A percentile compares a stretch with the other conserved stretches of the same genome.
phyloP scores from a whole-genome alignment of 129 eudicot species.

The Scalesia atractyloides region DNA sequence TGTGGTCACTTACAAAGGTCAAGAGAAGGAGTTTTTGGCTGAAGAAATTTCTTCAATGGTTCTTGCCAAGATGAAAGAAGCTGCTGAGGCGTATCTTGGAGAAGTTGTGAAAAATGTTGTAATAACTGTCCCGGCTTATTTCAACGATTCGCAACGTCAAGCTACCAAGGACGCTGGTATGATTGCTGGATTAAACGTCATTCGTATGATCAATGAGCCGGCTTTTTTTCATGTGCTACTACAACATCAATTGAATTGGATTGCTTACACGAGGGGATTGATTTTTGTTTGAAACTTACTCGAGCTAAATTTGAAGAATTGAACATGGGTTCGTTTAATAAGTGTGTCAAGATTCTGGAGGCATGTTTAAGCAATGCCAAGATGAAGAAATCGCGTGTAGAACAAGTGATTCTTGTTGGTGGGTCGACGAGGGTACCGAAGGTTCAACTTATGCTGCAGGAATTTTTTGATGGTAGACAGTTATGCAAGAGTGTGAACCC shows the following conservation, averaged over 20 bases:
- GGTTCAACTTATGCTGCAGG: background rate
- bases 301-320: slow-evolving; percentile 26
- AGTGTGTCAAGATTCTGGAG: background rate
- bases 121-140: slow-evolving; percentile 21
- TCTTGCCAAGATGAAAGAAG: slow-evolving; percentile 26
- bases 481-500: slow-evolving; percentile 1
- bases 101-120: slow-evolving; percentile 11
- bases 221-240: too few relatives aligned
- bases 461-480: background rate
- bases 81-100: slow-evolving; percentile 18
- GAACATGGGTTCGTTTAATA: background rate
- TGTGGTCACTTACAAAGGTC: slow-evolving; percentile 11
- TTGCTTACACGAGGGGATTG: slow-evolving; percentile 20
- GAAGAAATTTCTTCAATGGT: slow-evolving; percentile 26
- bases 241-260: slow-evolving; percentile 12
- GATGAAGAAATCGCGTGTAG: background rate
- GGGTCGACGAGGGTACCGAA: background rate
- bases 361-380: background rate
- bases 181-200: slow-evolving; percentile 16
- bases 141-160: slow-evolving; percentile 19
- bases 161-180: slow-evolving; percentile 22
- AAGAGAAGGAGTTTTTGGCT: slow-evolving; percentile 20
- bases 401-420: background rate
- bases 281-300: slow-evolving; percentile 14
- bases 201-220: slow-evolving; percentile 19